phyloP scores from a whole-genome alignment of 768 basidiomycete genomes.

The Rhodotorula paludigena region DNA sequence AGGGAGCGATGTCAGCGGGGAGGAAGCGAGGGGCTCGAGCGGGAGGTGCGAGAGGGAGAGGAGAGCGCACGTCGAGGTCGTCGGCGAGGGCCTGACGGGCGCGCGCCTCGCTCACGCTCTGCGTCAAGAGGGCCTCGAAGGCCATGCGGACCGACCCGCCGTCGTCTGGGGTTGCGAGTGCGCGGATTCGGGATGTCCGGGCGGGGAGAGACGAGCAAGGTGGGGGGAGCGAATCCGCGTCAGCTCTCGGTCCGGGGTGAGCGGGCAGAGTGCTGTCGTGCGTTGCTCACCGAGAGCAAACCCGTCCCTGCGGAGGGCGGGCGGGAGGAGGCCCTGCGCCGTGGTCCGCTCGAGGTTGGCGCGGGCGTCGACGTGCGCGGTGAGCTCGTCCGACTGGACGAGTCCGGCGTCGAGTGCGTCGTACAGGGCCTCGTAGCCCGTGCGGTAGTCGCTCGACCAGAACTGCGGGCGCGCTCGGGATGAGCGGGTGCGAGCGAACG shows the following conservation, averaged over 20 bases:
- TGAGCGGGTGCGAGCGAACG: not conserved
- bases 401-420: not conserved
- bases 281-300: conserved; percentile 17
- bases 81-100: conserved; percentile 19
- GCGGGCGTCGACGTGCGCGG: not conserved
- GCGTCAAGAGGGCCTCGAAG: conserved; percentile 30
- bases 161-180: conserved; percentile 9
- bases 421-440: conserved; percentile 16
- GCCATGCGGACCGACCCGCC: conserved; percentile 28
- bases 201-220: not conserved
- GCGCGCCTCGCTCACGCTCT: conserved; percentile 19
- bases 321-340: conserved; percentile 8
- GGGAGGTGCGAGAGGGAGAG: not conserved
- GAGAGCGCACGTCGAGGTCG: conserved; percentile 11
- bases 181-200: not conserved
- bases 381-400: conserved; percentile 18
- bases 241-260: not conserved
- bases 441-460: conserved; percentile 35
- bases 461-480: conserved; percentile 7
- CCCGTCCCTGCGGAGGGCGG: conserved; percentile 9
- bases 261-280: not conserved
- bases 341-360: not conserved
- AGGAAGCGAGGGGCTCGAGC: too few species aligned
- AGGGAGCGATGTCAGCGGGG: not conserved
- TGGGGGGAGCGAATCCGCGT: not conserved